Evolutionary conservation across 495 filamentous ascomycete genomes (phyloP).

Genomic region (Thermochaetoides thermophila): DNA sequence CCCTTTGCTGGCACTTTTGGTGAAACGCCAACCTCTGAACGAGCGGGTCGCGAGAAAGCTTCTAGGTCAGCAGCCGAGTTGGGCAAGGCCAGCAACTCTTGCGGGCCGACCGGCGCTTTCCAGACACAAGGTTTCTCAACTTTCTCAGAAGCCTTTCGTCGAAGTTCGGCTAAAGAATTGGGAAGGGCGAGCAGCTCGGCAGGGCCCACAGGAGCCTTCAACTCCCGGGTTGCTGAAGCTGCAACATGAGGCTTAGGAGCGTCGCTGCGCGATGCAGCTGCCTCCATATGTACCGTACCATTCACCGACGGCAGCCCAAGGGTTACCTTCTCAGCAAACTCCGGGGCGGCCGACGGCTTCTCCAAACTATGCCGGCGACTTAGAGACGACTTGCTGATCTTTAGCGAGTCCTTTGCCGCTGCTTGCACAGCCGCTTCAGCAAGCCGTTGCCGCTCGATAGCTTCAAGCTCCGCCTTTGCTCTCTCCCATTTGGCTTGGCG

Average conservation of each 20-base stretch:
- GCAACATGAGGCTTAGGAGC: background rate
- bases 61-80: slow-evolving; percentile 15
- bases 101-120: slow-evolving; percentile 16
- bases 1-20: background rate
- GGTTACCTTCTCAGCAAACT: too few species aligned
- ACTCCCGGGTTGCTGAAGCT: too few species aligned
- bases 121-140: background rate
- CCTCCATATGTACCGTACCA: background rate
- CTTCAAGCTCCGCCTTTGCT: slow-evolving; percentile 68
- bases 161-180: slow-evolving; percentile 8
- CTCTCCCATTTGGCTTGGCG: slow-evolving; percentile 76
- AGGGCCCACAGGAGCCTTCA: slow-evolving; percentile 15
- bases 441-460: slow-evolving; percentile 53
- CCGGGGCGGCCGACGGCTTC: too few species aligned
- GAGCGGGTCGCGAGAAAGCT: too few species aligned
- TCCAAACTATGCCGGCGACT: too few species aligned
- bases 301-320: too few species aligned
- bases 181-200: slow-evolving; percentile 15
- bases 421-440: slow-evolving; percentile 37
- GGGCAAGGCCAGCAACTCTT: slow-evolving; percentile 17
- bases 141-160: background rate
- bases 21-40: too few species aligned
- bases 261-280: background rate
- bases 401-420: background rate
- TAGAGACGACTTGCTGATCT: background rate